A percentile compares a stretch with the other conserved stretches of the same genome.
These are phyloP conservation scores for Neonectria hederae DNA, from an alignment of 2,329 filamentous ascomycete genomes.

Conservation along the genomic window DNA sequence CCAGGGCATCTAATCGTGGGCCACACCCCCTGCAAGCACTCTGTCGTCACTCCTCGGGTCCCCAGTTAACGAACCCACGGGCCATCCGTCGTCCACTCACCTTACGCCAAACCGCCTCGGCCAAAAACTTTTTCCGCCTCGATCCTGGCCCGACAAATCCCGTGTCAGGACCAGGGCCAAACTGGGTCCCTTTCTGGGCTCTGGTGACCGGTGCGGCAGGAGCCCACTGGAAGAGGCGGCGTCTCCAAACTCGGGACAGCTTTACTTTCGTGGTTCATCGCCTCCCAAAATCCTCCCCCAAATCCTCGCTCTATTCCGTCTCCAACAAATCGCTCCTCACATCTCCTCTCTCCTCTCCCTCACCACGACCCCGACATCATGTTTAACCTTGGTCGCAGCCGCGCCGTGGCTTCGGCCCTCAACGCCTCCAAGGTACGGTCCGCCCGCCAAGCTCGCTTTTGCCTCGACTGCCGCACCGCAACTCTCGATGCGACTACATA, in stretches of 20 bases:
- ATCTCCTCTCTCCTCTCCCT: conserved; percentile 23
- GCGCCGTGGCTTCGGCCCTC: conserved; percentile 82
- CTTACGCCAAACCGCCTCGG: conserved; percentile 26
- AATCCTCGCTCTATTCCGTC: conserved; percentile 30
- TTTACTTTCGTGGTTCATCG: conserved; percentile 21
- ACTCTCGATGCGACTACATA: neutral
- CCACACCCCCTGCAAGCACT: conserved; percentile 14
- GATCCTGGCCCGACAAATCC: conserved; percentile 41
- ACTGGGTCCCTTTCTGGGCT: conserved; percentile 24
- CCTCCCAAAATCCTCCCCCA: conserved; percentile 26
- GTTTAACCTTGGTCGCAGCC: conserved; percentile 88
- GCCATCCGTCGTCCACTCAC: conserved; percentile 9
- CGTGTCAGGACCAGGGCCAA: conserved; percentile 31
- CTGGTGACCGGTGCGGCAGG: neutral
- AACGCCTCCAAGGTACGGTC: conserved; percentile 76
- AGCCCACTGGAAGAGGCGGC: conserved; percentile 1
- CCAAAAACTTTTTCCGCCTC: conserved; percentile 35
- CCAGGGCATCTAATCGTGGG: neutral
- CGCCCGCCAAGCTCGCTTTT: conserved; percentile 30
- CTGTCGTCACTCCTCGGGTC: conserved; percentile 30
- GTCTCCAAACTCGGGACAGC: conserved; percentile 26
- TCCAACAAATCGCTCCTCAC: conserved; percentile 14
- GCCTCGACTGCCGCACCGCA: conserved; percentile 24
- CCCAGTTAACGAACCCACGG: conserved; percentile 13
- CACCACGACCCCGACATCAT: conserved; percentile 60